Evolutionary conservation across 768 basidiomycete genomes (phyloP).

Genomic region (Tricholomella constricta): DNA sequence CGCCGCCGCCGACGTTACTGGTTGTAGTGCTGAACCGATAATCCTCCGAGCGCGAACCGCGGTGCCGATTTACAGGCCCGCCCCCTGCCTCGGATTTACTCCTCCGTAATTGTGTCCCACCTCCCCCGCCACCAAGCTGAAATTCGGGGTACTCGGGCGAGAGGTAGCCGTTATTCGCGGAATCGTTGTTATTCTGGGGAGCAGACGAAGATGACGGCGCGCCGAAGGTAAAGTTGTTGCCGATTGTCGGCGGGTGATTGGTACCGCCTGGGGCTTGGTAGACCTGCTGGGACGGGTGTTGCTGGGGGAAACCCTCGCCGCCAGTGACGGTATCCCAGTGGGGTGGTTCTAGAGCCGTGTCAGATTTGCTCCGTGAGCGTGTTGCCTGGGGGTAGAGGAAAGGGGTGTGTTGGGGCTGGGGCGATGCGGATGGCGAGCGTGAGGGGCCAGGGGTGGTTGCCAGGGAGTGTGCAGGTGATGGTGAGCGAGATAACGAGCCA

Average conservation of each 20-base stretch:
- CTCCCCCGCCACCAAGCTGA: slow-evolving; percentile 6
- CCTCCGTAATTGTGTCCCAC: slow-evolving; percentile 24
- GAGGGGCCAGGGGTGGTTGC: slow-evolving; percentile 30
- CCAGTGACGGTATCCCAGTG: slow-evolving; percentile 45
- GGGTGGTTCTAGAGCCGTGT: slow-evolving; percentile 56
- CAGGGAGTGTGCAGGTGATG: slow-evolving; percentile 16
- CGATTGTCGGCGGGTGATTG: slow-evolving; percentile 20
- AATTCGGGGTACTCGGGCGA: slow-evolving; percentile 26
- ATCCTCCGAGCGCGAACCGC: slow-evolving; percentile 49
- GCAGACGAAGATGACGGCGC: slow-evolving; percentile 2
- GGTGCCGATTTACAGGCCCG: slow-evolving; percentile 20
- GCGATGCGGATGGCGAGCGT: slow-evolving; percentile 23
- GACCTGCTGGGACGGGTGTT: slow-evolving; percentile 21
- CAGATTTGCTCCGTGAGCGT: slow-evolving; percentile 61
- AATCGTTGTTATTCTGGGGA: neutral
- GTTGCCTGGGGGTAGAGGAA: slow-evolving; percentile 37
- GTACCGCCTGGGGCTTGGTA: slow-evolving; percentile 20
- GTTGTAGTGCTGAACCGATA: slow-evolving; percentile 31
- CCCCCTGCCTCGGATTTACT: slow-evolving; percentile 26
- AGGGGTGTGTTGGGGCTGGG: slow-evolving; percentile 15
- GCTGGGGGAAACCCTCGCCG: slow-evolving; percentile 29
- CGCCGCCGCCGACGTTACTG: neutral
- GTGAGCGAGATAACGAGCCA: slow-evolving; percentile 19
- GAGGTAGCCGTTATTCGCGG: slow-evolving; percentile 24
- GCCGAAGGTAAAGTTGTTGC: slow-evolving; percentile 37